These are phyloP conservation scores for Inonotus hispidus DNA, from an alignment of 1,284 basidiomycete genomes.

Conservation along the genomic window DNA sequence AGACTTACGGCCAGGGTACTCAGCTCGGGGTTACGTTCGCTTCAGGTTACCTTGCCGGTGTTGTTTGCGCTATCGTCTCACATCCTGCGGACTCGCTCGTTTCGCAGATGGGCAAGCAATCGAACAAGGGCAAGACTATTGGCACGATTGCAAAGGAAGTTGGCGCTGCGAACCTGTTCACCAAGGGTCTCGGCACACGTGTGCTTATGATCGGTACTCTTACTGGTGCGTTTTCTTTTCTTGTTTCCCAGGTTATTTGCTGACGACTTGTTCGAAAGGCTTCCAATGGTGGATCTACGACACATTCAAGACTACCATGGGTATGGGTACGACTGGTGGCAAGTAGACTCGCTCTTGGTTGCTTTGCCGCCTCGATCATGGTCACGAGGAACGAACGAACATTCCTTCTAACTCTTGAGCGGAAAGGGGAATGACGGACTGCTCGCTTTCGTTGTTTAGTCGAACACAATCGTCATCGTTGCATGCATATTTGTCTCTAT, in stretches of 20 bases:
- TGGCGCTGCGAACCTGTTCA: slow-evolving; percentile 54
- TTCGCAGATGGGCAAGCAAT: slow-evolving; percentile 70
- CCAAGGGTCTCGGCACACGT: slow-evolving; percentile 77
- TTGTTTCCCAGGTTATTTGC: neutral
- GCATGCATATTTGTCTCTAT: neutral
- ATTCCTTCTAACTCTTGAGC: neutral
- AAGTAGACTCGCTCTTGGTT: slow-evolving; percentile 44
- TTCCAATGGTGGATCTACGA: slow-evolving; percentile 93
- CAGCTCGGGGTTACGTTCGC: slow-evolving; percentile 78
- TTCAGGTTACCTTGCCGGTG: slow-evolving; percentile 79
- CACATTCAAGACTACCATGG: slow-evolving; percentile 73
- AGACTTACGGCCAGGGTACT: slow-evolving; percentile 61
- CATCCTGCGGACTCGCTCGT: slow-evolving; percentile 79
- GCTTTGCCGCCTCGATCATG: neutral
- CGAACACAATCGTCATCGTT: neutral
- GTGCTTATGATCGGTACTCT: slow-evolving; percentile 66
- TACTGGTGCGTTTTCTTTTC: slow-evolving; percentile 6
- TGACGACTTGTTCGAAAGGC: slow-evolving; percentile 29
- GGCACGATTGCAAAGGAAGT: slow-evolving; percentile 65
- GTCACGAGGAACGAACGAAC: neutral
- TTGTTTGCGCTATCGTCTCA: slow-evolving; percentile 77
- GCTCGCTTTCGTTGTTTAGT: neutral
- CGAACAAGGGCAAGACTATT: slow-evolving; percentile 71
- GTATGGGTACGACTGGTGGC: slow-evolving; percentile 78
- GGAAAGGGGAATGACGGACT: neutral